Percentiles rank a stretch among this genome's conserved stretches.
Conservation (phyloP, 202 grass and related monocot genomes). For the Setaria viridis region DNA sequence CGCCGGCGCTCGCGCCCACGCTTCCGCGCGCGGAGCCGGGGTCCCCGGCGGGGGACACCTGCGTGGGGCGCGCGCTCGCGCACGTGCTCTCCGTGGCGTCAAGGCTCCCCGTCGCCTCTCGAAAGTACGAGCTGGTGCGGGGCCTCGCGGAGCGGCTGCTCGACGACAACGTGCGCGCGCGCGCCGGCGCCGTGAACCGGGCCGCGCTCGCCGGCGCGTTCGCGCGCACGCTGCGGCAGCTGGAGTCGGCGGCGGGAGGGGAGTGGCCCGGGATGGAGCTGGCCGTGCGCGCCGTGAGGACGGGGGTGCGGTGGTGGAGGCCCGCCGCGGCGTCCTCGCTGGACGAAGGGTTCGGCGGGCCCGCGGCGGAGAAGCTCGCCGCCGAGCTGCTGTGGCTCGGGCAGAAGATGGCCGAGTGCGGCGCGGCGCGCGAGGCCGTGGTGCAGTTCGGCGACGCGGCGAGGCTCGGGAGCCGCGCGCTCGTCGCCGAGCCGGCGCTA, state of each 20-base stretch:
- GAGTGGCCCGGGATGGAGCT: slow-evolving; percentile 45
- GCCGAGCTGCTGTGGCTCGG: slow-evolving; percentile 81
- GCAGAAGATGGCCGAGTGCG: slow-evolving; percentile 79
- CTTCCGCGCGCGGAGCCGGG: slow-evolving; percentile 11
- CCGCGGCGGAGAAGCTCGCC: slow-evolving; percentile 70
- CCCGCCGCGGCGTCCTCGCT: neutral
- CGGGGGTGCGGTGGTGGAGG: slow-evolving; percentile 59
- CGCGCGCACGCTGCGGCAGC: slow-evolving; percentile 59
- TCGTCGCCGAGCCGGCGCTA: slow-evolving; percentile 66
- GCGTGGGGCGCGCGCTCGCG: slow-evolving; percentile 68
- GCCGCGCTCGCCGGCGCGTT: slow-evolving; percentile 58
- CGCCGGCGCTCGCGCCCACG: slow-evolving; percentile 8
- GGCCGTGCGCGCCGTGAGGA: slow-evolving; percentile 53
- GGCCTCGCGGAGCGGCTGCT: slow-evolving; percentile 82
- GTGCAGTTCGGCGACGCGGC: slow-evolving; percentile 58
- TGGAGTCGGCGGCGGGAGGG: slow-evolving; percentile 51
- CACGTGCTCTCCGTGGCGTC: slow-evolving; percentile 71
- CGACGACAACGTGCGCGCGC: slow-evolving; percentile 59
- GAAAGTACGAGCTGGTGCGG: slow-evolving; percentile 80
- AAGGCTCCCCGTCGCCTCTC: slow-evolving; percentile 72
- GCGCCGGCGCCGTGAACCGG: slow-evolving; percentile 48
- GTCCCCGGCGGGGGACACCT: slow-evolving; percentile 19
- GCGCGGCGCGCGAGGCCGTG: slow-evolving; percentile 57
- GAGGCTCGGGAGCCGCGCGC: slow-evolving; percentile 55
- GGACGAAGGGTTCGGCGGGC: slow-evolving; percentile 48